Percentiles rank a stretch among this genome's conserved stretches.
Evolutionary conservation across 75 land plant species (phyloP).

Genomic region (Sequoia sempervirens): DNA sequence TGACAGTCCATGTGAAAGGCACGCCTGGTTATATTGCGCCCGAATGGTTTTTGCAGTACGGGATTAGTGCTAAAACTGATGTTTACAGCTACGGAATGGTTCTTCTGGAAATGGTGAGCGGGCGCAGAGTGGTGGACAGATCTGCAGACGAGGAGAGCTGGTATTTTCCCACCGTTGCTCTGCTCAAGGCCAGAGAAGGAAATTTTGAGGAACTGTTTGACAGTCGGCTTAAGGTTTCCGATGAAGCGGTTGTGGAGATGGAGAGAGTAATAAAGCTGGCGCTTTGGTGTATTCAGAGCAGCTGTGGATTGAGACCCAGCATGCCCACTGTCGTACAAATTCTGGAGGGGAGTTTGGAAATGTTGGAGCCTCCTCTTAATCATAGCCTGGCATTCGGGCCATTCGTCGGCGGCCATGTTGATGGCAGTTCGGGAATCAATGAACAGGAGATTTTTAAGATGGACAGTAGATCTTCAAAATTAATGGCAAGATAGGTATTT

Average conservation of each 20-base stretch:
- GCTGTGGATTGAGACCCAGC: slow-evolving; percentile 4
- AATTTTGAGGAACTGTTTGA: neutral
- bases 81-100: slow-evolving; percentile 32
- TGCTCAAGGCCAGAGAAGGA: neutral
- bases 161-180: neutral
- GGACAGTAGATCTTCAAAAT: no score
- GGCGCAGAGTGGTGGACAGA: neutral
- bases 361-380: slow-evolving; percentile 9
- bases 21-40: slow-evolving; percentile 32
- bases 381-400: neutral
- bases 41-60: slow-evolving; percentile 15
- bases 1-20: slow-evolving; percentile 17
- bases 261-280: neutral
- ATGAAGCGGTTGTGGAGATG: neutral
- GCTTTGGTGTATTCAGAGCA: slow-evolving; percentile 19
- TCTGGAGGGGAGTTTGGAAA: slow-evolving; percentile 8
- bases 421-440: no score
- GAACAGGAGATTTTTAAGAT: no score
- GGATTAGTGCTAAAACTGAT: slow-evolving; percentile 20
- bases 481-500: no score
- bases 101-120: slow-evolving; percentile 14
- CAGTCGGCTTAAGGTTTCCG: neutral
- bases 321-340: slow-evolving; percentile 19
- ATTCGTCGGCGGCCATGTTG: neutral
- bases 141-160: neutral